Percentiles rank a stretch among this genome's conserved stretches.
Evolutionary conservation across 495 filamentous ascomycete species (phyloP).

Genomic region (Durotheca rogersii): DNA sequence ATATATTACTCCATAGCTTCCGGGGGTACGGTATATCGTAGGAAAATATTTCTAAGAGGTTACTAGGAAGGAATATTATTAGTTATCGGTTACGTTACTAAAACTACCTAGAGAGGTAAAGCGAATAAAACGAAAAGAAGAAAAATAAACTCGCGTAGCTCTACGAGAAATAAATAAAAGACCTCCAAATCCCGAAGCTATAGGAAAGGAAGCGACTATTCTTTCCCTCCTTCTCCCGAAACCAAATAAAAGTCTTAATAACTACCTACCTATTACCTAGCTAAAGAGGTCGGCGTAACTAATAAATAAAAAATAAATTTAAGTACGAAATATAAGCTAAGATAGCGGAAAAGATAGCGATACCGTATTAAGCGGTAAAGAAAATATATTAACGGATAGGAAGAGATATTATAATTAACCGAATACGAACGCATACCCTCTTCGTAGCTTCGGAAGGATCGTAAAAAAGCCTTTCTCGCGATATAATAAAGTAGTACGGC

Average conservation of each 20-base stretch:
- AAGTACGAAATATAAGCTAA: conserved; percentile 97
- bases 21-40: conserved; percentile 91
- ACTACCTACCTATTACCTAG: background rate
- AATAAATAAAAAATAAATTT: conserved; percentile 61
- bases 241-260: conserved; percentile 1
- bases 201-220: background rate
- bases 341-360: conserved; percentile 89
- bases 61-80: conserved; percentile 88
- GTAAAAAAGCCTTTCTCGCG: conserved; percentile 45
- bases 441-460: conserved; percentile 60
- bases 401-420: conserved; percentile 85
- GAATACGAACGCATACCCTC: conserved; percentile 75
- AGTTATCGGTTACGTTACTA: conserved; percentile 95
- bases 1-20: conserved; percentile 83
- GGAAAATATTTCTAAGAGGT: conserved; percentile 91
- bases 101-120: conserved; percentile 88
- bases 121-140: conserved; percentile 94
- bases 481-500: conserved; percentile 34
- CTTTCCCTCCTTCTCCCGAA: too few relatives aligned
- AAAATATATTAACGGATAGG: conserved; percentile 98
- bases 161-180: conserved; percentile 79
- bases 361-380: conserved; percentile 93
- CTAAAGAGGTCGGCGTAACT: conserved; percentile 18
- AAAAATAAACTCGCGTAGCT: conserved; percentile 93
- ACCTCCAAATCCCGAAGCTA: background rate